A percentile compares a stretch with the other conserved stretches of the same genome.
phyloP scores from a whole-genome alignment of 176 grass and related monocot species.

The Echinochloa phyllopogon region DNA sequence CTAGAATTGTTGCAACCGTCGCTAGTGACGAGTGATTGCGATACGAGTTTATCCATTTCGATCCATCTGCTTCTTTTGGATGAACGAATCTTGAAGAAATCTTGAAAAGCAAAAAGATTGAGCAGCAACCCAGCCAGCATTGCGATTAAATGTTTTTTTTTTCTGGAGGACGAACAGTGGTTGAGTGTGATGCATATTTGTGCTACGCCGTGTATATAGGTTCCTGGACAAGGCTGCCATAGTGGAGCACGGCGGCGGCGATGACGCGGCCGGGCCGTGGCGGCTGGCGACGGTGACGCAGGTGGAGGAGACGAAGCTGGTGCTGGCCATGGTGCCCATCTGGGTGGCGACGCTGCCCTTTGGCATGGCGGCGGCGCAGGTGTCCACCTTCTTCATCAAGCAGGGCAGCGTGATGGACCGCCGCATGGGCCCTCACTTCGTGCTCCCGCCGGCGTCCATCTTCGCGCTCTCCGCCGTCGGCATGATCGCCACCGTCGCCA shows the following conservation, averaged over 20 bases:
- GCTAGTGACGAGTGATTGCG: conserved; percentile 19
- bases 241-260: conserved; percentile 50
- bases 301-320: conserved; percentile 91
- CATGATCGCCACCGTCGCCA: conserved; percentile 64
- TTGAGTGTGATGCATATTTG: background rate
- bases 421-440: conserved; percentile 50
- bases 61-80: background rate
- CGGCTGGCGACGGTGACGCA: conserved; percentile 79
- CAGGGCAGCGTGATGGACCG: conserved; percentile 80
- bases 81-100: conserved; percentile 13
- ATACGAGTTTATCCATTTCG: conserved; percentile 5
- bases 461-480: conserved; percentile 56
- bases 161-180: background rate
- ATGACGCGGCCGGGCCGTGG: conserved; percentile 49
- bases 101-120: background rate
- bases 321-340: conserved; percentile 74
- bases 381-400: conserved; percentile 91
- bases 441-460: conserved; percentile 67
- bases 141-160: background rate
- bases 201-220: conserved; percentile 8
- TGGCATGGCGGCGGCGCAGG: conserved; percentile 61
- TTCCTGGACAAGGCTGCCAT: conserved; percentile 88
- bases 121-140: background rate
- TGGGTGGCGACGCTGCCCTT: conserved; percentile 77
- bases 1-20: background rate